These are phyloP conservation scores for Aspergillus floridensis DNA, from an alignment of 2,329 filamentous ascomycete species.

Conservation along the genomic window DNA sequence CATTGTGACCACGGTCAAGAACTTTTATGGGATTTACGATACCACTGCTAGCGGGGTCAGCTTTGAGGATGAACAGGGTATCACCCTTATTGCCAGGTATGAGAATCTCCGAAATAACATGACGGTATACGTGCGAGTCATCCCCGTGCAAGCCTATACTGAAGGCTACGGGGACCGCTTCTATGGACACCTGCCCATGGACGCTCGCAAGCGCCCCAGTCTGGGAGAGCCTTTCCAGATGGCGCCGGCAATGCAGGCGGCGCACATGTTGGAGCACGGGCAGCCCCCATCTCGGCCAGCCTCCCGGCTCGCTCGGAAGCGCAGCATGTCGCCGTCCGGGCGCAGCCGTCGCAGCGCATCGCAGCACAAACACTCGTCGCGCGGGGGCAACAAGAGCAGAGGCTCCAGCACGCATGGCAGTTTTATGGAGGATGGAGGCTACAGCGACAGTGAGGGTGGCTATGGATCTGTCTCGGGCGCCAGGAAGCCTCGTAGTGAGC, in stretches of 20 bases:
- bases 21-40: conserved; percentile 95
- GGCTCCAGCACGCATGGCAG: conserved; percentile 59
- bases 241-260: conserved; percentile 54
- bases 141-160: conserved; percentile 56
- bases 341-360: conserved; percentile 76
- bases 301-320: conserved; percentile 69
- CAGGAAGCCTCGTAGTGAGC: conserved; percentile 74
- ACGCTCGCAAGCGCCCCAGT: conserved; percentile 56
- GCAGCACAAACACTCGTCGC: conserved; percentile 68
- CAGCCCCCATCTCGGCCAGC: conserved; percentile 65
- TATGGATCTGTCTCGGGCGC: conserved; percentile 69
- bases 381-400: conserved; percentile 65
- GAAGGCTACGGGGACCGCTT: conserved; percentile 47
- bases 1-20: conserved; percentile 97
- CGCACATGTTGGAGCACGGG: conserved; percentile 54
- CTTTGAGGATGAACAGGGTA: conserved; percentile 87
- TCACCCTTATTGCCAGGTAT: conserved; percentile 89
- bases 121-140: conserved; percentile 87
- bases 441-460: conserved; percentile 84
- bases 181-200: conserved; percentile 49
- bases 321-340: conserved; percentile 73
- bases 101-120: conserved; percentile 94
- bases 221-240: conserved; percentile 64
- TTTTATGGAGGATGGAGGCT: conserved; percentile 70
- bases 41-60: conserved; percentile 78